A percentile compares a stretch with the other conserved stretches of the same genome.
Conservation (phyloP, 2,329 filamentous ascomycete genomes). For the Aureobasidium sp. region DNA sequence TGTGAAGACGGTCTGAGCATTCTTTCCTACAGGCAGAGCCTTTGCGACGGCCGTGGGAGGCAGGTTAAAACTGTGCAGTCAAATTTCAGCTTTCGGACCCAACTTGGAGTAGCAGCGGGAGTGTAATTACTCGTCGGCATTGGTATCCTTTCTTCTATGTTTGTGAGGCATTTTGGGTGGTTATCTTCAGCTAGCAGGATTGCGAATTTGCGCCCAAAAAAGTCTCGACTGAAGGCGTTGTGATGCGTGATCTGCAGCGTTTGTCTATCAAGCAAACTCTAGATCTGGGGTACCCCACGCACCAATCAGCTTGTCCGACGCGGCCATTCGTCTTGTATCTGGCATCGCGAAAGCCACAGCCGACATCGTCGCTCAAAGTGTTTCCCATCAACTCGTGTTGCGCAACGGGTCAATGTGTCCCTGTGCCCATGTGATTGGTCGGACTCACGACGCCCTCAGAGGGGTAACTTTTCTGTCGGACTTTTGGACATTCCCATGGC, state of each 20-base stretch:
- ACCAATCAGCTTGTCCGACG: not conserved
- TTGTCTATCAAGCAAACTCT: not conserved
- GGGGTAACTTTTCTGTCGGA: not conserved
- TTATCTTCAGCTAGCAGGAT: not conserved
- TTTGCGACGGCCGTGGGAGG: slow-evolving; percentile 54
- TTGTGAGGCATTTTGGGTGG: slow-evolving; percentile 24
- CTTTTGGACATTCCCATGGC: not conserved
- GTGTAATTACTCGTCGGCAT: slow-evolving; percentile 30
- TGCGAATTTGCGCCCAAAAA: not conserved
- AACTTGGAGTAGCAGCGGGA: slow-evolving; percentile 30
- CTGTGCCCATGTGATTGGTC: not conserved
- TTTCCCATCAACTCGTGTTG: not conserved
- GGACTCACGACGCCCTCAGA: not conserved
- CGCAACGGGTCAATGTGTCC: not conserved
- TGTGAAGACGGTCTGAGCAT: slow-evolving; percentile 26
- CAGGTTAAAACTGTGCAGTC: slow-evolving; percentile 45
- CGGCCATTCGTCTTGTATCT: not conserved
- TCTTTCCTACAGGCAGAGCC: slow-evolving; percentile 49
- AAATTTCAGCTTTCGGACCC: slow-evolving; percentile 36
- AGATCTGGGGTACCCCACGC: not conserved
- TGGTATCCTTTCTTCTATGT: slow-evolving; percentile 27
- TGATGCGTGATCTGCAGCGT: not conserved
- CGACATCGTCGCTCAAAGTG: not conserved
- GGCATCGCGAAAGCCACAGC: not conserved
- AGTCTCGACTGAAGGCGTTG: not conserved